Evolutionary conservation across 2,329 filamentous ascomycete species (phyloP), one percentile per base, ranked within the genome.

Genomic region (Trichoderma hamatum): DNA sequence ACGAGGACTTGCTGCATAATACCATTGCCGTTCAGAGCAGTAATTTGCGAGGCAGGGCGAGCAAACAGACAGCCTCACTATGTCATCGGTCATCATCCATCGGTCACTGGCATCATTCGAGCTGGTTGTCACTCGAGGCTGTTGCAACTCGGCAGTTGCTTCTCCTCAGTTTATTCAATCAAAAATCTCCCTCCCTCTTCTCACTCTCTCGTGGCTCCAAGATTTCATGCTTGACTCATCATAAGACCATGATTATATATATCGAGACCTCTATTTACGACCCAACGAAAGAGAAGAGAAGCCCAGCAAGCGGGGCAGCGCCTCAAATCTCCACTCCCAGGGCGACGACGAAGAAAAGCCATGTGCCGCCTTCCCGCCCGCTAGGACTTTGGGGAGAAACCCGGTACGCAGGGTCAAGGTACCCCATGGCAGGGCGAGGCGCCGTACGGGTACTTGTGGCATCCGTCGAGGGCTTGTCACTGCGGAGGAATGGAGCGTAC

Each of bases 301-400:
- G 34, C 11, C 13, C 59, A 51, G 32, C 21, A 56, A 39, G 52
- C 60, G 60, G 49, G 60, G 59, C 46, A 49, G 10, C 32, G 32
- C 26, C 32, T 43, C 39, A 11, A 56, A 39, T 36, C 66, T 64
- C 67, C 67, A 65, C 67, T 54, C 54, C 46, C 67, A 69, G 67
- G 67, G 67, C 67, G 32, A 19, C 39, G 16, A 43, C 19, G 39
- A 43, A 19, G 14, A 39, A 49, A 59, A 52, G 67, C 67, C 67
- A 69, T 69, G 67, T 69, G 67, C 67, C 67, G 64, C 67, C 60
- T 60, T 62, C 63, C 67, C 67, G 67, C 59, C 67, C 59, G 67
- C 67, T 60, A 64, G 43, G 59, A 62, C 34, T 55, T 55, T 49
- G 46, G 21, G 55, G 43, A 34, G 39, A 55, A 52, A 43, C 39